Base-by-base conservation (phyloP, 139 green algal genomes). In the Choricystis sp. region DNA sequence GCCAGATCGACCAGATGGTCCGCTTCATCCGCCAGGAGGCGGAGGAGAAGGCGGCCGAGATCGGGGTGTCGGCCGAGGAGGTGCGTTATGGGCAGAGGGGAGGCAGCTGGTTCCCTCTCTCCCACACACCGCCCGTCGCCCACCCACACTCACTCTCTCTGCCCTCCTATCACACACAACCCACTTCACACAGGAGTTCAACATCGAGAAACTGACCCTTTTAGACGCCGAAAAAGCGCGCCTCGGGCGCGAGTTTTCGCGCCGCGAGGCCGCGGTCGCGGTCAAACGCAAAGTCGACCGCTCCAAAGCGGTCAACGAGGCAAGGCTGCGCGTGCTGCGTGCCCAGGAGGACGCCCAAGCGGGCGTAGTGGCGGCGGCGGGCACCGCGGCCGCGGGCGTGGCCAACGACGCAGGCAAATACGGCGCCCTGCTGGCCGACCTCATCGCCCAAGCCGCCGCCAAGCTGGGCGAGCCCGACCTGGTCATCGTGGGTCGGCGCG, bases 11-110 rank as follows among this genome's bases (percentile, higher is more conserved):
- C 63, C 82, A 93, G 77, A 97, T 97, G 90, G 84, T 94, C 52
- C 74, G 85, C 25, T 97, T 97, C 70, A 96, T 97, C 59, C 84
- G 88, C 63, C 89, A 97, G 76, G 90, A 97, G 68, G 90, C 90
- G 9, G 81, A 95, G 56, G 90, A 97, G 67, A 97, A 97, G 68
- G 81, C 90, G n/a, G 91, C 89, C 48, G 90, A 97, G 63, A 95
- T 97, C 68, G 61, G 56, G 20, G 81, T 95, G 19, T 88, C 88
- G 26, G 85, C 90, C 21, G 88, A 97, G 69, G 90, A 97, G 84
- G 86, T 88, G 52, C 19, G 72, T n/a, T n/a, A n/a, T n/a, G n/a
- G n/a, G n/a, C 40, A 21, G 40, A 52, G 40, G 40, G 40, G 40
- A 21, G 40, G 40, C 9, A 16, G 9, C 16, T 52, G 9, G 9